Percentiles rank a stretch among this genome's conserved stretches.
Evolutionary conservation across 441 rosid species (phyloP).

Genomic region (Raphanus hybrid): DNA sequence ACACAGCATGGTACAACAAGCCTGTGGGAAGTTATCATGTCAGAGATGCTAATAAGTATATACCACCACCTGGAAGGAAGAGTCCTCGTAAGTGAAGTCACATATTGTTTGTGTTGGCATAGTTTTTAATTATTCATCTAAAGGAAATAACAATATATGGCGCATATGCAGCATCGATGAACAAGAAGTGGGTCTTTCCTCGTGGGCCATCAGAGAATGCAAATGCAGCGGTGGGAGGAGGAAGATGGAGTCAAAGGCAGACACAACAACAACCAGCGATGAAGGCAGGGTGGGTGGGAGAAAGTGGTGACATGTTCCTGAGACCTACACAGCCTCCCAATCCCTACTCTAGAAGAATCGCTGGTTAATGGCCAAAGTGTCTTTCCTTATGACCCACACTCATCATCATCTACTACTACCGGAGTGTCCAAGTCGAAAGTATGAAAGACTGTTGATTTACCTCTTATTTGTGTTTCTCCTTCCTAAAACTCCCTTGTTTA

Average conservation of each 20-base stretch:
- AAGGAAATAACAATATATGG: not conserved
- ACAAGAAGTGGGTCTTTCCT: constrained; percentile 47
- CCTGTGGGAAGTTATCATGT: constrained; percentile 45
- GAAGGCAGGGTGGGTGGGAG: constrained; percentile 80
- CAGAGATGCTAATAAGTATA: constrained; percentile 62
- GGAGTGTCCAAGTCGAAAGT: constrained; percentile 12
- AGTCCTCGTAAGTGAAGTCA: constrained; percentile 68
- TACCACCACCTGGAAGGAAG: constrained; percentile 78
- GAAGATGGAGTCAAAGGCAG: constrained; percentile 25
- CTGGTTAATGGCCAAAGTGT: constrained; percentile 46
- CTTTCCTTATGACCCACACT: constrained; percentile 2
- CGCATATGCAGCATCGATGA: constrained; percentile 42
- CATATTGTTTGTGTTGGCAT: not conserved
- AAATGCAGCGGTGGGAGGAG: constrained; percentile 53
- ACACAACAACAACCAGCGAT: constrained; percentile 55
- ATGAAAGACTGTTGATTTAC: not conserved
- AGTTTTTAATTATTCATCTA: not conserved
- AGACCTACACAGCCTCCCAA: constrained; percentile 60
- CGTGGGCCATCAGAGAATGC: constrained; percentile 56
- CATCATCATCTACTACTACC: not conserved
- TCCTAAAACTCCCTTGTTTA: not conserved
- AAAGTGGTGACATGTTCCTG: constrained; percentile 57
- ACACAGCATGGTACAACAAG: constrained; percentile 55
- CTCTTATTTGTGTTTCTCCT: not conserved
- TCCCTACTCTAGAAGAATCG: constrained; percentile 61